Evolutionary conservation across 805 yeast species (phyloP).

Genomic region (Nakazawaea siamensis): DNA sequence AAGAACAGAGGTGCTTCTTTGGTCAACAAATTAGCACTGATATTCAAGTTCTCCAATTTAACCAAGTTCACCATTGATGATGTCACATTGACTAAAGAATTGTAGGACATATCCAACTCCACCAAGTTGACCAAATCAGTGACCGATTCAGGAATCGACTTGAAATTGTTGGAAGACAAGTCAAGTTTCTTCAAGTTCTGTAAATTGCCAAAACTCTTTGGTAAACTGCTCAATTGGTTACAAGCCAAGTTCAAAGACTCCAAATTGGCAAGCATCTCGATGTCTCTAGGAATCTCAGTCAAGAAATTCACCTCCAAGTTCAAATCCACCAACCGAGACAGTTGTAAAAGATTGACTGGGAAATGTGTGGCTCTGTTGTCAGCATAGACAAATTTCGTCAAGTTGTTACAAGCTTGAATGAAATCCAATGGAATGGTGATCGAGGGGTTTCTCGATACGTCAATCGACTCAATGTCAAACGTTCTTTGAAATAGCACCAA

Average conservation of each 20-base stretch:
- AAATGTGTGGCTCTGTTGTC: constrained; percentile 66
- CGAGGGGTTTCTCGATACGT: constrained; percentile 82
- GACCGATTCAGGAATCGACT: constrained; percentile 55
- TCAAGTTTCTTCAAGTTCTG: constrained; percentile 53
- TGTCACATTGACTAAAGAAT: constrained; percentile 58
- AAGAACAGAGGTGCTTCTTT: constrained; percentile 46
- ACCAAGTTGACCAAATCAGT: constrained; percentile 48
- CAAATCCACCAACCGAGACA: constrained; percentile 54
- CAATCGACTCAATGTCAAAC: constrained; percentile 69
- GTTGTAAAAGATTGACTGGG: constrained; percentile 67
- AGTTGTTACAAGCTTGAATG: constrained; percentile 68
- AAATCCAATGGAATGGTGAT: constrained; percentile 79
- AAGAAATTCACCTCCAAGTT: constrained; percentile 77
- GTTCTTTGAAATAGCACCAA: constrained; percentile 74
- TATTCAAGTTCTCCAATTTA: constrained; percentile 58
- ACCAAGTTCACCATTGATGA: constrained; percentile 47
- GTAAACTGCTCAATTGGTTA: constrained; percentile 60
- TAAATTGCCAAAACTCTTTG: constrained; percentile 50
- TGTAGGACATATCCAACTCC: constrained; percentile 77
- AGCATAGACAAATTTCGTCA: constrained; percentile 59
- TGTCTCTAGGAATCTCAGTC: constrained; percentile 47
- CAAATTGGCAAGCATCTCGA: constrained; percentile 45
- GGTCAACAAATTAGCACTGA: constrained; percentile 63
- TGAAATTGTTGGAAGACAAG: constrained; percentile 70
- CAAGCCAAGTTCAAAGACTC: constrained; percentile 62